Percentiles rank a stretch among this genome's conserved stretches.
These are phyloP conservation scores for Melanopsichium pennsylvanicum DNA, from an alignment of 1,284 basidiomycete species.

Conservation along the genomic window DNA sequence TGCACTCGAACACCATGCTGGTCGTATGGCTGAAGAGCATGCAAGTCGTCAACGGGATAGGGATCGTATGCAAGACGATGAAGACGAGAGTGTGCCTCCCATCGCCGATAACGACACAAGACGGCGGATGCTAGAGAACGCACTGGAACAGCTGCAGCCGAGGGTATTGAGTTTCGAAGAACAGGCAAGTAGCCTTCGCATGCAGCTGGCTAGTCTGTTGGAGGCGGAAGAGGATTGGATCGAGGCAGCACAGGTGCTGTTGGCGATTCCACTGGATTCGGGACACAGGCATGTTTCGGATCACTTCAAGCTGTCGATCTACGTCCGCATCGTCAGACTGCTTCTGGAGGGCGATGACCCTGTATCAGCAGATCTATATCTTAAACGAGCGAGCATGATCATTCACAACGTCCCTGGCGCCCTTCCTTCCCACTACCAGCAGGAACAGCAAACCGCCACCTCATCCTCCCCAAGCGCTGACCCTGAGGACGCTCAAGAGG, in stretches of 20 bases:
- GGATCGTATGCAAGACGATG: conserved; percentile 23
- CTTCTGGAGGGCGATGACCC: conserved; percentile 95
- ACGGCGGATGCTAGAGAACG: conserved; percentile 75
- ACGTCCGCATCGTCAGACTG: conserved; percentile 91
- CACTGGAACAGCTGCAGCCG: conserved; percentile 76
- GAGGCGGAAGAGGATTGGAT: conserved; percentile 91
- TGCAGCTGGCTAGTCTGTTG: conserved; percentile 86
- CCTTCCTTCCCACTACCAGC: conserved; percentile 25
- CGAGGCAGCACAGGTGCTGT: conserved; percentile 86
- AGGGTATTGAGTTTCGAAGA: conserved; percentile 89
- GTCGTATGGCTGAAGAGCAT: conserved; percentile 71
- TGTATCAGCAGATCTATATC: conserved; percentile 91
- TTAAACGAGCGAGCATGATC: conserved; percentile 91
- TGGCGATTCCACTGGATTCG: conserved; percentile 89
- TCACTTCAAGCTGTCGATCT: conserved; percentile 85
- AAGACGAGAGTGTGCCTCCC: conserved; percentile 31
- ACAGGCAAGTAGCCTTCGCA: conserved; percentile 82
- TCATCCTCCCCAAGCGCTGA: not conserved
- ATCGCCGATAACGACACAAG: conserved; percentile 42
- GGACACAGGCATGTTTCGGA: conserved; percentile 80
- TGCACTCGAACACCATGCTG: conserved; percentile 71
- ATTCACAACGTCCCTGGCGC: conserved; percentile 70
- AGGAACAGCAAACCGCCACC: conserved; percentile 14
- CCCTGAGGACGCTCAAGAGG: not conserved
- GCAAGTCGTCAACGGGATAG: conserved; percentile 69